Conservation (phyloP, 768 basidiomycete genomes). For the Boletus vermiculosoides region DNA sequence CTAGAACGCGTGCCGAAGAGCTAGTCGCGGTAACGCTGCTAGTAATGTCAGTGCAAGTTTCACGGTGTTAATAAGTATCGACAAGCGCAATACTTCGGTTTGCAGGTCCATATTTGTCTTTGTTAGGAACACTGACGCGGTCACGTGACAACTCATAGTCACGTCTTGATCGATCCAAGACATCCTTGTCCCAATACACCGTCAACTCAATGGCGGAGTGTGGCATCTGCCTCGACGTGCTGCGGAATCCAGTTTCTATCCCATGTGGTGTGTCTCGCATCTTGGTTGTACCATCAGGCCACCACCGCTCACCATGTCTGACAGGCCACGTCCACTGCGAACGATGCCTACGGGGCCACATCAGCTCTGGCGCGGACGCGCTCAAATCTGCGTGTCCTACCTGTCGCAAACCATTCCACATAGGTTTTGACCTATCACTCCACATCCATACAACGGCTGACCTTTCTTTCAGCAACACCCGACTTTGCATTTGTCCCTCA, state of each 20-base stretch:
- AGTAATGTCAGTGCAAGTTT: background rate
- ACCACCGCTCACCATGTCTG: slow-evolving; percentile 3
- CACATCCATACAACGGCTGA: background rate
- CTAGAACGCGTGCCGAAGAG: slow-evolving; percentile 6
- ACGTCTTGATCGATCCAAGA: background rate
- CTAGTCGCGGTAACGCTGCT: slow-evolving; percentile 6
- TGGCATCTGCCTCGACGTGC: slow-evolving; percentile 56
- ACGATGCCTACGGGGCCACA: slow-evolving; percentile 48
- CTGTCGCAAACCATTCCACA: slow-evolving; percentile 54
- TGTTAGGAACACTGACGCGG: slow-evolving; percentile 25
- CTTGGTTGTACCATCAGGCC: background rate
- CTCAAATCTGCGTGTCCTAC: slow-evolving; percentile 54
- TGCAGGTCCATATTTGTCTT: slow-evolving; percentile 22
- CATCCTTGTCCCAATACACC: background rate
- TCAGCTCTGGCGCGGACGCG: slow-evolving; percentile 30
- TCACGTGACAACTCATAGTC: slow-evolving; percentile 22
- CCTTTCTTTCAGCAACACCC: slow-evolving; percentile 39
- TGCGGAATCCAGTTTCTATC: slow-evolving; percentile 54
- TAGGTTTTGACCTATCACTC: slow-evolving; percentile 41
- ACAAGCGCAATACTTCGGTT: background rate
- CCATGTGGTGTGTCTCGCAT: slow-evolving; percentile 54
- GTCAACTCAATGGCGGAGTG: slow-evolving; percentile 48
- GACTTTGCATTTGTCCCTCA: slow-evolving; percentile 52
- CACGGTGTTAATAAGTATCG: slow-evolving; percentile 2
- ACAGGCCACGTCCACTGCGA: slow-evolving; percentile 68